Conservation (phyloP, 257 asterid species). For the Plantago elongata region DNA sequence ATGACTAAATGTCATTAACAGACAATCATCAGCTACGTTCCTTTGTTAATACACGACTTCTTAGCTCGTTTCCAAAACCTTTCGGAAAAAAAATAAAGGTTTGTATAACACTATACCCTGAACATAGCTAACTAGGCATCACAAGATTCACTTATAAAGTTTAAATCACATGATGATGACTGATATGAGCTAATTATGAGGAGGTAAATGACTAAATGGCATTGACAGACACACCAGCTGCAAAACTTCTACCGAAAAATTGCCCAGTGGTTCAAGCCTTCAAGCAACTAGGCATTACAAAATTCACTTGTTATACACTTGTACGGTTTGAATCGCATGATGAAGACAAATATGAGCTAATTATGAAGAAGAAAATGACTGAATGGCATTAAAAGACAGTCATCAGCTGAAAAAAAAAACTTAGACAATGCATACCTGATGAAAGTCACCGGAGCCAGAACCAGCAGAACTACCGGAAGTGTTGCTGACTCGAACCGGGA, state of each 20-base stretch:
- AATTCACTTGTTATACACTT: too few relatives aligned
- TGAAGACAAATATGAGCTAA: too few relatives aligned
- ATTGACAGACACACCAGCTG: not conserved
- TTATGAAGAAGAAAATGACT: not conserved
- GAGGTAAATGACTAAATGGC: not conserved
- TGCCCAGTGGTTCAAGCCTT: not conserved
- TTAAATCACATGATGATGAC: too few relatives aligned
- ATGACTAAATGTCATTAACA: not conserved
- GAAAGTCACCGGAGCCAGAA: constrained; percentile 98
- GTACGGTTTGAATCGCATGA: too few relatives aligned
- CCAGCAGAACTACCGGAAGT: constrained; percentile 99
- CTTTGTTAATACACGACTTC: too few relatives aligned
- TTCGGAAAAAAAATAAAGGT: too few relatives aligned
- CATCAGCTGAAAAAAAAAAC: not conserved
- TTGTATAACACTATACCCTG: too few relatives aligned
- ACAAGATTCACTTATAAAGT: too few relatives aligned
- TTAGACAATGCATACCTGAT: constrained; percentile 52
- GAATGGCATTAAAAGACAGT: not conserved
- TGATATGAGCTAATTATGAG: too few relatives aligned
- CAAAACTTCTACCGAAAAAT: not conserved
- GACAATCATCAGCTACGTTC: not conserved
- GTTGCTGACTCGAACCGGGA: constrained; percentile 91
- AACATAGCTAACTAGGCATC: too few relatives aligned
- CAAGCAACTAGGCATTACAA: not conserved
- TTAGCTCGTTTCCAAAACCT: too few relatives aligned